Conservation (phyloP, 768 basidiomycete genomes). For the Lentinula raphanica region DNA sequence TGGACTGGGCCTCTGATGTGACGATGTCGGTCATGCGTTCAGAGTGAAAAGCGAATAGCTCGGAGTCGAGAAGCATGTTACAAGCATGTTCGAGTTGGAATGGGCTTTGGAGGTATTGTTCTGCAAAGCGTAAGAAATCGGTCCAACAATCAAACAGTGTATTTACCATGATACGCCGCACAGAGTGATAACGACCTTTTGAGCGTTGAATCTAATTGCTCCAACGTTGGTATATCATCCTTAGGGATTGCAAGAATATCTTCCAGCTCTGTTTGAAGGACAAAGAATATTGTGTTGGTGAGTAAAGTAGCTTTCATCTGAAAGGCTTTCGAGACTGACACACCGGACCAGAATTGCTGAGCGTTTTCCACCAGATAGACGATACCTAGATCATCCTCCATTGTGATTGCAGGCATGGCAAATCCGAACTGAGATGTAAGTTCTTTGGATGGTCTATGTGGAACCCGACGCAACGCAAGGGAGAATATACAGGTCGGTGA, state of each 20-base stretch:
- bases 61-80: constrained; percentile 69
- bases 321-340: constrained; percentile 19
- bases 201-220: constrained; percentile 72
- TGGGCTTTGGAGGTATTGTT: constrained; percentile 80
- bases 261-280: constrained; percentile 81
- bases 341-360: constrained; percentile 90
- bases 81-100: constrained; percentile 84
- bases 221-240: constrained; percentile 47
- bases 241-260: constrained; percentile 68
- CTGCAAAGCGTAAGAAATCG: constrained; percentile 35
- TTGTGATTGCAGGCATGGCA: constrained; percentile 24
- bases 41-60: constrained; percentile 86
- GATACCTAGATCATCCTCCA: constrained; percentile 71
- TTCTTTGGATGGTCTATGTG: not conserved
- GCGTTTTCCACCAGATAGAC: constrained; percentile 78
- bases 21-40: constrained; percentile 86
- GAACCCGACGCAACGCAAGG: not conserved
- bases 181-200: constrained; percentile 74
- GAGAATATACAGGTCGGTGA: too few relatives aligned
- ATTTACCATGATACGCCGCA: constrained; percentile 81
- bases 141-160: not conserved
- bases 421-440: not conserved
- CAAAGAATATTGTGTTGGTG: not conserved
- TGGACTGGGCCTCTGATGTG: constrained; percentile 66
- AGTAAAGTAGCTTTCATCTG: not conserved